Conservation (phyloP, 2,329 filamentous ascomycete species). For the Sclerotiophoma versabilis region DNA sequence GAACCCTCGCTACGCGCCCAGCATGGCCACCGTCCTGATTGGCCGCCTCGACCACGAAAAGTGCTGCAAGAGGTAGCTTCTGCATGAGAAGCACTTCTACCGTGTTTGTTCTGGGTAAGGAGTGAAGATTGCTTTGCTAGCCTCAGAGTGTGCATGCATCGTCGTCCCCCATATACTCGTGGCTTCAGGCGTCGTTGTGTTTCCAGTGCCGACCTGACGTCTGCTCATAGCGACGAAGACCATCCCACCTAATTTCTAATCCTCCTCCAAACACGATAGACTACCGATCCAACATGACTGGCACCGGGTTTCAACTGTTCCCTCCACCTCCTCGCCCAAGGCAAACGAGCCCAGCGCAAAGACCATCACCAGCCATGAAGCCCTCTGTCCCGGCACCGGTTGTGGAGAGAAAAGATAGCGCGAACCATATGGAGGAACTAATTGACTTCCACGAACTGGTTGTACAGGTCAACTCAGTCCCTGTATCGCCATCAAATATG, state of each 20-base stretch:
- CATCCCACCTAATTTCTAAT: slow-evolving; percentile 11
- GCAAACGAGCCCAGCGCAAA: slow-evolving; percentile 43
- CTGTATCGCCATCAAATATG: slow-evolving; percentile 41
- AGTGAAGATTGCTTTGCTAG: slow-evolving; percentile 23
- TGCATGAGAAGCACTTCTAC: slow-evolving; percentile 44
- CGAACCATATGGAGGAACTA: slow-evolving; percentile 38
- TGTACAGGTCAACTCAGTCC: slow-evolving; percentile 50
- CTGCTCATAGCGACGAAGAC: not conserved
- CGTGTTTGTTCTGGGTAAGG: slow-evolving; percentile 39
- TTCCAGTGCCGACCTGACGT: slow-evolving; percentile 1
- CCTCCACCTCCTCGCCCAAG: slow-evolving; percentile 47
- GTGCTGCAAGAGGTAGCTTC: slow-evolving; percentile 34
- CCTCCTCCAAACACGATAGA: not conserved
- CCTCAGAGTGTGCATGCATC: slow-evolving; percentile 24
- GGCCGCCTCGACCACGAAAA: slow-evolving; percentile 34
- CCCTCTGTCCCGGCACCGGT: slow-evolving; percentile 40
- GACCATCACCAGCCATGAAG: slow-evolving; percentile 34
- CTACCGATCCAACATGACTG: slow-evolving; percentile 39
- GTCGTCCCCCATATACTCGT: slow-evolving; percentile 24
- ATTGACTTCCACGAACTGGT: slow-evolving; percentile 50
- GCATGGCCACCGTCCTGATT: slow-evolving; percentile 41
- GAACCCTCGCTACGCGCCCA: slow-evolving; percentile 40
- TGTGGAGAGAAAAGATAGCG: slow-evolving; percentile 40
- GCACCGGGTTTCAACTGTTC: slow-evolving; percentile 48
- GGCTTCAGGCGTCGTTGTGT: slow-evolving; percentile 3